Base-by-base conservation (phyloP, 495 filamentous ascomycete genomes). In the Tuber aestivum region DNA sequence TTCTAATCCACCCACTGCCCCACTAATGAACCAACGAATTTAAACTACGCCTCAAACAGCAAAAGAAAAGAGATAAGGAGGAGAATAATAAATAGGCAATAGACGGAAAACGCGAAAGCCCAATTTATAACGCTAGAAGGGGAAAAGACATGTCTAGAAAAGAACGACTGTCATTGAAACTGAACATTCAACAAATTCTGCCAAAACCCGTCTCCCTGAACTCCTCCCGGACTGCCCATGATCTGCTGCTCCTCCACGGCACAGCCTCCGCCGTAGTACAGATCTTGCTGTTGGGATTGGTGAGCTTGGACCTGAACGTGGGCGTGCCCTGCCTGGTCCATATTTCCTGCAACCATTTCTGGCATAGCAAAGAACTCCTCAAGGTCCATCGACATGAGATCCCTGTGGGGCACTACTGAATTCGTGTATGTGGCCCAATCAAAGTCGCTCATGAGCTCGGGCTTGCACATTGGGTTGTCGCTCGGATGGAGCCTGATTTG, bases 101-200 rank as follows among this genome's bases (percentile, higher is more conserved):
- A 44, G 6, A 1, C 0, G 5, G 32, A 65, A 65, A 38, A 10
- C 0, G 0, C 2, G 2, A 18, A 65, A 37, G 4, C 27, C 50
- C 38, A 41, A 4, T 27, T 35, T 38, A 75, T 42, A n/a, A 41
- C 48, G 20, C 65, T 65, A 68, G 71, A 27, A n/a, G 18, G 35
- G 23, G 9, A 40, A 70, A 70, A 23, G 9, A 42, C 5, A 44
- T 16, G 3, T 6, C 42, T 10, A 37, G 37, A 70, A 70, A 65
- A 35, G 56, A 65, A 35, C 6, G 56, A 65, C 14, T 69, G 44
- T 80, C 70, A 80, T 44, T 80, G 78, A 69, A 80, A 80, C 23
- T 82, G 80, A n/a, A 82, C 80, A 44, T 79, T 79, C 72, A 82
- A 79, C 72, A 82, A 75, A 75, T 82, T 82, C 70, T 82, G 80